These are phyloP conservation scores for Kipferlia bialata DNA, from an alignment of 78 protist species.

Conservation along the genomic window DNA sequence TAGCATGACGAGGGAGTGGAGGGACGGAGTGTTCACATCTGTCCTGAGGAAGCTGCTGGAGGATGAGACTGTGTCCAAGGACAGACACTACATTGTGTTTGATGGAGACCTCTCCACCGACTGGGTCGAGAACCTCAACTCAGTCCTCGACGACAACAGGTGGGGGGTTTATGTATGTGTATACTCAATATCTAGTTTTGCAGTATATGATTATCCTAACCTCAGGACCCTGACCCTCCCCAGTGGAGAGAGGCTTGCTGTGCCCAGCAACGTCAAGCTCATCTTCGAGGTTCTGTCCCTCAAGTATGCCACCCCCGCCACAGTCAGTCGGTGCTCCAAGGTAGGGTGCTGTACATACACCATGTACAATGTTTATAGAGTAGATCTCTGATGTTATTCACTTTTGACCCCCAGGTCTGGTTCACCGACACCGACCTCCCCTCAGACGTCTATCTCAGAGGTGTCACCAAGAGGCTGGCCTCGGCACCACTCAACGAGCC, in stretches of 20 bases:
- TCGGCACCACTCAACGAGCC: too few species aligned
- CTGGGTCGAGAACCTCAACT: slow-evolving; percentile 95
- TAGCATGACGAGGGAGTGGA: slow-evolving; percentile 92
- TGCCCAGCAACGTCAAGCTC: slow-evolving; percentile 74
- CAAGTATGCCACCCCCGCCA: slow-evolving; percentile 89
- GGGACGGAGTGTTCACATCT: slow-evolving; percentile 88
- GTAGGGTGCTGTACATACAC: too few species aligned
- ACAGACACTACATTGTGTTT: slow-evolving; percentile 82
- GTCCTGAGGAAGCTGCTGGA: slow-evolving; percentile 60
- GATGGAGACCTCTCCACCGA: slow-evolving; percentile 98
- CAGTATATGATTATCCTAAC: too few species aligned
- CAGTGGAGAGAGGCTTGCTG: slow-evolving; percentile 86
- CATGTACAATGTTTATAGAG: too few species aligned
- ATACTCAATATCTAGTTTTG: too few species aligned
- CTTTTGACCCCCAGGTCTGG: too few species aligned
- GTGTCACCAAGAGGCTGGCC: too few species aligned
- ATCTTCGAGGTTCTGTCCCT: slow-evolving; percentile 84
- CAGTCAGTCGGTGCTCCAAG: slow-evolving; percentile 89
- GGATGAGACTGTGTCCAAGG: too few species aligned
- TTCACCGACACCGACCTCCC: too few species aligned
- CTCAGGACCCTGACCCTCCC: slow-evolving; percentile 89
- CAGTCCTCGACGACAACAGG: slow-evolving; percentile 94
- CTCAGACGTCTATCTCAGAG: too few species aligned
- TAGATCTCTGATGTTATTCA: too few species aligned
- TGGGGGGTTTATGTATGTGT: too few species aligned